These are phyloP conservation scores for Neofusicoccum cordaticola DNA, from an alignment of 2,329 filamentous ascomycete genomes.

Conservation along the genomic window DNA sequence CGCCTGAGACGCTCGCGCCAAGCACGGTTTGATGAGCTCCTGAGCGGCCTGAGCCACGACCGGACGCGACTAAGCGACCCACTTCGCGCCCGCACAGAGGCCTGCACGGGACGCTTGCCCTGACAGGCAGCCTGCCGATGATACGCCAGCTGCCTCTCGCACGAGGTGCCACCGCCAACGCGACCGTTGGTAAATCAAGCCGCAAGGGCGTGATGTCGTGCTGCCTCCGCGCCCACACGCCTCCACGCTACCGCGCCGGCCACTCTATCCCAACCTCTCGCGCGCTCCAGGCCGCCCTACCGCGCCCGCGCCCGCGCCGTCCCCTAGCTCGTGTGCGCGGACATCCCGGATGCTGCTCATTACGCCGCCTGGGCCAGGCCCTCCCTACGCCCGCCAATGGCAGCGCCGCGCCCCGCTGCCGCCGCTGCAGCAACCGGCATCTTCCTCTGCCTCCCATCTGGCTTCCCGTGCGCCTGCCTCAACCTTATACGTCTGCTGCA, in stretches of 20 bases:
- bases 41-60: slow-evolving; percentile 12
- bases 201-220: slow-evolving; percentile 4
- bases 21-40: slow-evolving; percentile 13
- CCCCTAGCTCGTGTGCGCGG: slow-evolving; percentile 6
- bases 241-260: neutral
- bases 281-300: neutral
- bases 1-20: slow-evolving; percentile 11
- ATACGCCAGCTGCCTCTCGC: slow-evolving; percentile 1
- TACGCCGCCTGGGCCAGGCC: neutral
- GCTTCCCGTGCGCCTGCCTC: slow-evolving; percentile 1
- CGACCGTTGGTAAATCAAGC: neutral
- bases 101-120: neutral
- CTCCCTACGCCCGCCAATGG: neutral
- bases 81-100: neutral
- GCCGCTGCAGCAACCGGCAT: neutral
- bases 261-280: slow-evolving; percentile 13
- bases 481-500: slow-evolving; percentile 3
- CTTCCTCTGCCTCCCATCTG: neutral
- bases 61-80: neutral
- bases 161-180: neutral
- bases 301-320: neutral
- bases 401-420: neutral
- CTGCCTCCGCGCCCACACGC: neutral
- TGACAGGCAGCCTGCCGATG: neutral
- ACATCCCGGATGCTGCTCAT: slow-evolving; percentile 7